These are phyloP conservation scores for Ustulina deusta DNA, from an alignment of 2,329 filamentous ascomycete species.

Conservation along the genomic window DNA sequence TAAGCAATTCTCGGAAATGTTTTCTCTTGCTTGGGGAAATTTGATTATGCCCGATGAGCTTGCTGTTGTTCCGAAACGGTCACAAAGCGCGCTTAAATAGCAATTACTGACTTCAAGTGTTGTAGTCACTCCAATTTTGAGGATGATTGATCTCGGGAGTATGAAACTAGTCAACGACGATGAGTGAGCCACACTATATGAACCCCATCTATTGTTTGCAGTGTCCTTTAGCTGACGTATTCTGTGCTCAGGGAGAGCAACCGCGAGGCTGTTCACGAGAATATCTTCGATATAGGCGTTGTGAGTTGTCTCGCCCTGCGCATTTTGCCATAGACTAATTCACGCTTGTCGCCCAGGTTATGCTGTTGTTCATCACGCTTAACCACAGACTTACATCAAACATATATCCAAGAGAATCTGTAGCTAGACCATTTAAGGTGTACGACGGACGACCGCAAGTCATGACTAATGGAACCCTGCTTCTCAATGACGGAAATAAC, in stretches of 20 bases:
- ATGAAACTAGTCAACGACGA: not conserved
- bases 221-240: not conserved
- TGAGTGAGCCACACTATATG: not conserved
- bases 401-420: not conserved
- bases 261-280: not conserved
- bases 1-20: not conserved
- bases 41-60: not conserved
- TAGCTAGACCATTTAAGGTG: not conserved
- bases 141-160: slow-evolving; percentile 23
- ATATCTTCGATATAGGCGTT: slow-evolving; percentile 23
- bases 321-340: not conserved
- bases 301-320: not conserved
- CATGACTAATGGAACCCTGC: not conserved
- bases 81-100: not conserved
- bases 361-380: slow-evolving; percentile 14
- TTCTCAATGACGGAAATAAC: slow-evolving; percentile 1
- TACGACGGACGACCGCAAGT: not conserved
- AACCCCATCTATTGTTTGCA: not conserved
- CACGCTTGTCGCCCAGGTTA: not conserved
- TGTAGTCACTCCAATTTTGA: slow-evolving; percentile 20
- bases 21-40: not conserved
- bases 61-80: not conserved
- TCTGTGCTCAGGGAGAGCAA: not conserved
- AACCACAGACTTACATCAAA: not conserved
- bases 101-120: not conserved